Conservation (phyloP, 202 grass and related monocot species). For the Digitaria exilis region DNA sequence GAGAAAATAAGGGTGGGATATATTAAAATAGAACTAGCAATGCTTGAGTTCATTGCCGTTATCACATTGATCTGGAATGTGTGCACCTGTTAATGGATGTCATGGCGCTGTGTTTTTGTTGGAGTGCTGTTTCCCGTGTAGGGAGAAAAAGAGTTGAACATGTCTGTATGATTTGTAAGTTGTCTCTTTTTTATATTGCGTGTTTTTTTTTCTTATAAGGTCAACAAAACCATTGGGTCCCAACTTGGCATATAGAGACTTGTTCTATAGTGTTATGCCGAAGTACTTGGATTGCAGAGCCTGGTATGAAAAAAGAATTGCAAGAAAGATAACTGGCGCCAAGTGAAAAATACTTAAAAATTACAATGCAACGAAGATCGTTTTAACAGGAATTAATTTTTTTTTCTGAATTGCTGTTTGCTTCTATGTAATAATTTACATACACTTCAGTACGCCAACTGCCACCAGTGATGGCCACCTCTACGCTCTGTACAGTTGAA, state of each 20-base stretch:
- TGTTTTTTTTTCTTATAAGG: not conserved
- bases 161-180: not conserved
- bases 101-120: conserved; percentile 14
- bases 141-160: not conserved
- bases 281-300: not conserved
- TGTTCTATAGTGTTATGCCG: not conserved
- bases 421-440: not conserved
- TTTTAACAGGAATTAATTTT: not conserved
- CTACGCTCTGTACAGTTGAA: conserved; percentile 9
- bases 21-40: not conserved
- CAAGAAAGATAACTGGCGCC: not conserved
- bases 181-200: not conserved
- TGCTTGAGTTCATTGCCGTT: conserved; percentile 2
- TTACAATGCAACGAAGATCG: not conserved
- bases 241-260: not conserved
- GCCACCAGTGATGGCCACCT: not conserved
- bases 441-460: not conserved
- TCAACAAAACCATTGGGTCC: not conserved
- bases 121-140: not conserved
- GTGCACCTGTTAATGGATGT: not conserved
- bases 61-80: not conserved
- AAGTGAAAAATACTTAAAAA: not conserved
- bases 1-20: conserved; percentile 17
- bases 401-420: not conserved
- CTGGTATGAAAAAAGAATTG: not conserved